Base-by-base conservation (phyloP, 164 flowering plant genomes). In the Vitis riparia region DNA sequence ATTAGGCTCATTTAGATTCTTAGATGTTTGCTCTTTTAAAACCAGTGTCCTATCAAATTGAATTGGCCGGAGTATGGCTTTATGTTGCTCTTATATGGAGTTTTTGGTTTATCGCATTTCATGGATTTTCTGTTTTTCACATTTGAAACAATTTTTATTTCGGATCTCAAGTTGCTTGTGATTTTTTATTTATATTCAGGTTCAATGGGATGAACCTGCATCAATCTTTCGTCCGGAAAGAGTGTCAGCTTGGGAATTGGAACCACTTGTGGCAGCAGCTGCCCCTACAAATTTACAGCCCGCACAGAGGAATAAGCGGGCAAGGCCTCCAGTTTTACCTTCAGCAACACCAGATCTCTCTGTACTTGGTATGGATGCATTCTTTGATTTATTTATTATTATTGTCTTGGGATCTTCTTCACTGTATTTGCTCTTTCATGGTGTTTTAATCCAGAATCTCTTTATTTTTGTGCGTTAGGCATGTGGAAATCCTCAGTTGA, bases 131-230 rank as follows among this genome's bases (percentile, higher is more conserved):
- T 15, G 8, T 57, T 59, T 16, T 23, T 23, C 27, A 14, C 9
- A 19, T 2, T 57, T 37, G 61, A 60, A 30, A 17, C 2, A 12
- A 8, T 47, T 53, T 5, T 51, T 68, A 11, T 37, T 65, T 44
- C 11, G 10, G 30, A n/a, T 74, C 17, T 32, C 63, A 11, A 23
- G 16, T 55, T 51, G 52, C 17, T n/a, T 11, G 13, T 8, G 56
- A 32, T 53, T 44, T 57, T 55, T 50, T 64, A 5, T 53, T 11
- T 48, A 17, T 55, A 19, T 75, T 58, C 79, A 94, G 98, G 94
- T 94, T 71, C 98, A 90, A 85, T 94, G 98, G 98, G 98, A 94
- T 75, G 98, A 94, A 74, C 94, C 98, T 51, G 86, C 97, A 55
- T 75, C 91, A 51, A 88, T 92, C 23, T 61, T 84, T 58, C 90